Conservation (phyloP, 345 rosid genomes). For the Iberis pinnata region DNA sequence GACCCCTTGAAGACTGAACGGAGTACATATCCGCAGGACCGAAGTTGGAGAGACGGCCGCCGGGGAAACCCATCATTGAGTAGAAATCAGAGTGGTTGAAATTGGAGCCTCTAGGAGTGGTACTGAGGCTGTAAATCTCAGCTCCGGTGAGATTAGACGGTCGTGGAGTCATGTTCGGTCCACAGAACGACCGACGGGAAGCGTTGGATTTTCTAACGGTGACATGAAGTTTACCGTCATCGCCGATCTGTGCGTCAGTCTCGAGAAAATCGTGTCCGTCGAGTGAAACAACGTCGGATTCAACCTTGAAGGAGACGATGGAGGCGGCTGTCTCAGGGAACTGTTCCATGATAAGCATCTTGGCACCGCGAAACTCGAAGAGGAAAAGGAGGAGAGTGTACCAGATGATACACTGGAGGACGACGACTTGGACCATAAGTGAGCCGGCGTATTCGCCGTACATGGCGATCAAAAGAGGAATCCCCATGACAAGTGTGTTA, state of each 20-base stretch:
- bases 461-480: slow-evolving; percentile 92
- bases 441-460: slow-evolving; percentile 65
- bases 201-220: slow-evolving; percentile 87
- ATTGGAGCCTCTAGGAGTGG: slow-evolving; percentile 90
- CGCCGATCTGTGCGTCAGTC: slow-evolving; percentile 77
- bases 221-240: slow-evolving; percentile 86
- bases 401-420: slow-evolving; percentile 95
- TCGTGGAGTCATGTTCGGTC: slow-evolving; percentile 63
- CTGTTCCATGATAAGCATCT: slow-evolving; percentile 86
- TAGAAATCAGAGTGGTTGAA: slow-evolving; percentile 84
- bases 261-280: slow-evolving; percentile 74
- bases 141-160: slow-evolving; percentile 91
- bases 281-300: slow-evolving; percentile 81
- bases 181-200: slow-evolving; percentile 57
- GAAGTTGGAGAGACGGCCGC: slow-evolving; percentile 68
- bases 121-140: slow-evolving; percentile 84
- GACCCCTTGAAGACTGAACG: slow-evolving; percentile 67
- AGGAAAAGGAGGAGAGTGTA: slow-evolving; percentile 85
- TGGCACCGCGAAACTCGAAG: slow-evolving; percentile 94
- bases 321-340: slow-evolving; percentile 93
- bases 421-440: slow-evolving; percentile 94
- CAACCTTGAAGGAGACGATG: slow-evolving; percentile 81
- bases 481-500: slow-evolving; percentile 95
- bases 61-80: slow-evolving; percentile 82
- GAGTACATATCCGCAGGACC: slow-evolving; percentile 77